Evolutionary conservation across 2,329 filamentous ascomycete species (phyloP).

Genomic region (Penicillium sp.): DNA sequence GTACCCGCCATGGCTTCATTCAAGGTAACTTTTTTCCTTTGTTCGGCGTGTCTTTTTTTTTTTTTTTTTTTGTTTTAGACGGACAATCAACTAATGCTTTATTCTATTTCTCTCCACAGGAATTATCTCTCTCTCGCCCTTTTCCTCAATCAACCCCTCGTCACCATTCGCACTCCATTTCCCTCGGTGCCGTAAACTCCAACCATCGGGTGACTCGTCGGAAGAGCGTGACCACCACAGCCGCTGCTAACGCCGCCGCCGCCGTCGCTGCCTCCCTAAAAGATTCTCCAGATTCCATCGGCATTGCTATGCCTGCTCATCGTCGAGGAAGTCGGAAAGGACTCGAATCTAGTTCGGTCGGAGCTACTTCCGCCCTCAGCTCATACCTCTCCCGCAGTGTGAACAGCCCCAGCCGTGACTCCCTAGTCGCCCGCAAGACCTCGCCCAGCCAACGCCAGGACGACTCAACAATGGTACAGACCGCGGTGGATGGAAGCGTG

Average conservation of each 20-base stretch:
- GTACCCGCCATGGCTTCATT: conserved; percentile 44
- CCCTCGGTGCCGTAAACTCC: conserved; percentile 75
- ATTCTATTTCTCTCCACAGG: conserved; percentile 29
- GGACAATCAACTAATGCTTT: conserved; percentile 28
- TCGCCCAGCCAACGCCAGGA: conserved; percentile 40
- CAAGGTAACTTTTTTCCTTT: conserved; percentile 38
- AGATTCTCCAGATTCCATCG: conserved; percentile 64
- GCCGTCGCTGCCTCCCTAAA: conserved; percentile 68
- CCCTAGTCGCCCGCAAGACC: conserved; percentile 44
- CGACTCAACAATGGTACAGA: conserved; percentile 17
- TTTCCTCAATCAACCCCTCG: conserved; percentile 72
- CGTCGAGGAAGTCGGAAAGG: conserved; percentile 62
- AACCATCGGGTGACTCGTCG: conserved; percentile 87
- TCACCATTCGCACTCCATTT: conserved; percentile 80
- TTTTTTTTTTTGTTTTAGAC: conserved; percentile 12
- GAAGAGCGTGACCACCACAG: conserved; percentile 86
- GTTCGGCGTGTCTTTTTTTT: conserved; percentile 7
- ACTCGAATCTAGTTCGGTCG: conserved; percentile 67
- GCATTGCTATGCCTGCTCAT: conserved; percentile 59
- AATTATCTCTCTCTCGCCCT: conserved; percentile 65
- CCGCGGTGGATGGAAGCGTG: conserved; percentile 53
- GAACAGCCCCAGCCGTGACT: conserved; percentile 40
- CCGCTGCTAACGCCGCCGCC: conserved; percentile 70
- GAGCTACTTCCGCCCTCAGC: conserved; percentile 45
- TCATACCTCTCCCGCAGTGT: conserved; percentile 49